Evolutionary conservation across 306 rosid genomes (phyloP), one percentile per base, ranked within the genome.

Genomic region (Inga oerstediana): DNA sequence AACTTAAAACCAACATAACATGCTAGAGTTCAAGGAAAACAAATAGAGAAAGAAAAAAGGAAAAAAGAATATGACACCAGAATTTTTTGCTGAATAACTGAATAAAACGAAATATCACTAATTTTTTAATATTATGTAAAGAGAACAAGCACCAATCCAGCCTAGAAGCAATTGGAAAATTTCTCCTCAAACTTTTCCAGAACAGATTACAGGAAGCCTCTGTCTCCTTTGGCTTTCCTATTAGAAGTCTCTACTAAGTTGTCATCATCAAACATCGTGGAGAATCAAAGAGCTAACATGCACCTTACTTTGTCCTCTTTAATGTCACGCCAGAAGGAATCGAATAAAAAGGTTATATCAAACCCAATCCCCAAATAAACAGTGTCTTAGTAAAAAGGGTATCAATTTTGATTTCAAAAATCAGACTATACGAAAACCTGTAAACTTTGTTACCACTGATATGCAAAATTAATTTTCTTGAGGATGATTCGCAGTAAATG

Each of bases 201-300:
- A 66, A 16, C 10, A 34, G 46, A 67, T 67, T 67, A 24, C 44
- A 2, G 22, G 35, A 11, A 12, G 49, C 27, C 75, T 45, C 17
- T 71, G 16, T 45, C 32, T 65, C 32, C 41, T 30, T 30, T 30
- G 8, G 5, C 4, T 30, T 71, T 71, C 75, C 34, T 27, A 46
- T 72, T 46, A 24, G 43, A 72, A 46, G 8, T 45, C 7, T 72
- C 52, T 46, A 67, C 41, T 35, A 35, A 34, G 45, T 35, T 67
- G 72, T 35, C 72, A 67, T 67, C 72, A 19, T 67, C 45, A 35
- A 67, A 67, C 10, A 34, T 19, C 24, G 24, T 7, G 46, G 24
- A 67, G 72, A 67, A 67, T 39, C 45, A 35, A 67, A 14, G 5
- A 16, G 72, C 44, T 67, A 67, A 67, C 72, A 67, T 65, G n/a